Evolutionary conservation across 768 basidiomycete genomes (phyloP).

Genomic region (Tephrocybe sp.): DNA sequence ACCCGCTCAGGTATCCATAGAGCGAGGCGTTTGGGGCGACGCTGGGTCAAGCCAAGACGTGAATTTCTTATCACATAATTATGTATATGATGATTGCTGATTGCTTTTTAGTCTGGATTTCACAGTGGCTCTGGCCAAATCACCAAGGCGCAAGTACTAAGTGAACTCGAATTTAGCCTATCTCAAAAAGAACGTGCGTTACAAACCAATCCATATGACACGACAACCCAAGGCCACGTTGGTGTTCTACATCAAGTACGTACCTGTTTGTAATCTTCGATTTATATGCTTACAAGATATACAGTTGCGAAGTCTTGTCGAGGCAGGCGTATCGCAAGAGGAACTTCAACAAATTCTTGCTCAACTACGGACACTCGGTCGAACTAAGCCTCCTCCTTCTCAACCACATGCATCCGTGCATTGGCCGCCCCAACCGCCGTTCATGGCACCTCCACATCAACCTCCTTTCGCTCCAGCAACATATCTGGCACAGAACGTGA

Average conservation of each 20-base stretch:
- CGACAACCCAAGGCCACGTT: conserved; percentile 65
- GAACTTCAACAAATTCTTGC: conserved; percentile 74
- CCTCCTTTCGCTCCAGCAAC: conserved; percentile 11
- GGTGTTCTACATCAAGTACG: conserved; percentile 78
- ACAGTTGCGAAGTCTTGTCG: conserved; percentile 70
- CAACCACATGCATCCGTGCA: conserved; percentile 18
- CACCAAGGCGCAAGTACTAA: conserved; percentile 75
- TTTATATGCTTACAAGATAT: conserved; percentile 5
- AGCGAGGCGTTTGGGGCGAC: conserved; percentile 78
- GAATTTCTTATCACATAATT: conserved; percentile 22
- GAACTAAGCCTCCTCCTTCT: conserved; percentile 36
- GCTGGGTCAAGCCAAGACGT: conserved; percentile 41
- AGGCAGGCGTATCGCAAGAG: conserved; percentile 75
- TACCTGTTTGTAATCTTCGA: conserved; percentile 1
- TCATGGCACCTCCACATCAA: conserved; percentile 15
- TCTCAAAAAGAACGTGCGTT: conserved; percentile 75
- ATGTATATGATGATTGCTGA: conserved; percentile 6
- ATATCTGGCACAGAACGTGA: conserved; percentile 17
- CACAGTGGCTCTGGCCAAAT: conserved; percentile 46
- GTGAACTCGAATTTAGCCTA: conserved; percentile 79
- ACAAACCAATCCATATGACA: conserved; percentile 73
- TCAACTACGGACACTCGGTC: conserved; percentile 64
- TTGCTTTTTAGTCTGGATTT: conserved; percentile 26
- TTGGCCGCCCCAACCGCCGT: conserved; percentile 20
- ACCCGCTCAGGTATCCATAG: conserved; percentile 77